These are phyloP conservation scores for Discostella pseudostelligera DNA, from an alignment of 108 stramenopile genomes.

Conservation along the genomic window DNA sequence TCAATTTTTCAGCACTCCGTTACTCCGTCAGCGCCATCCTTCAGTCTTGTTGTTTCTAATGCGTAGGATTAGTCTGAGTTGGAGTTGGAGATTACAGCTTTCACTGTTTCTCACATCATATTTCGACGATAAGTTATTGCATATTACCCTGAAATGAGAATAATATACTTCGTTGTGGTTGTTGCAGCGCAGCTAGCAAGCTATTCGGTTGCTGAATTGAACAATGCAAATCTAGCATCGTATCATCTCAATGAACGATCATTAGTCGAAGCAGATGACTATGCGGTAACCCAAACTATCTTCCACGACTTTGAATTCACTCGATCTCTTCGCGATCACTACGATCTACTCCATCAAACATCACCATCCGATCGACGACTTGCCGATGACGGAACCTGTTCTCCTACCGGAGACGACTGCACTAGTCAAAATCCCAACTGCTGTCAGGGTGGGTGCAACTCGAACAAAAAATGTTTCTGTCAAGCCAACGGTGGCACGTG, in stretches of 20 bases:
- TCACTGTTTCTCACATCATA: too few relatives aligned
- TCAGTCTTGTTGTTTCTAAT: too few relatives aligned
- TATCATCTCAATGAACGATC: neutral
- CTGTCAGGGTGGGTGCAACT: neutral
- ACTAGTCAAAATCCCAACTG: neutral
- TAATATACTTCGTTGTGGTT: slow-evolving; percentile 1
- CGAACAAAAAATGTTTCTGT: slow-evolving; percentile 11
- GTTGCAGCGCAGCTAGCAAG: slow-evolving; percentile 1
- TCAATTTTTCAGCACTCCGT: too few relatives aligned
- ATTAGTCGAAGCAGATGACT: neutral
- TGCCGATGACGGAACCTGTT: neutral
- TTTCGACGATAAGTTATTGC: too few relatives aligned
- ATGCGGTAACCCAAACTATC: neutral
- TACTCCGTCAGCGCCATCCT: too few relatives aligned
- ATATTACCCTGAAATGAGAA: too few relatives aligned
- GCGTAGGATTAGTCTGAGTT: too few relatives aligned
- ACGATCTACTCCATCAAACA: neutral
- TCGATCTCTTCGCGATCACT: neutral
- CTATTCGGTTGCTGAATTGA: neutral
- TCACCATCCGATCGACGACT: neutral
- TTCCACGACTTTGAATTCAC: slow-evolving; percentile 12
- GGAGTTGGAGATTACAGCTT: too few relatives aligned
- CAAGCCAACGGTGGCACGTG: slow-evolving; percentile 11
- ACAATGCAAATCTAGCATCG: too few relatives aligned
- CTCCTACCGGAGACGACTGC: neutral